phyloP scores from a whole-genome alignment of 108 stramenopile genomes.

The Mediolabrus comicus region DNA sequence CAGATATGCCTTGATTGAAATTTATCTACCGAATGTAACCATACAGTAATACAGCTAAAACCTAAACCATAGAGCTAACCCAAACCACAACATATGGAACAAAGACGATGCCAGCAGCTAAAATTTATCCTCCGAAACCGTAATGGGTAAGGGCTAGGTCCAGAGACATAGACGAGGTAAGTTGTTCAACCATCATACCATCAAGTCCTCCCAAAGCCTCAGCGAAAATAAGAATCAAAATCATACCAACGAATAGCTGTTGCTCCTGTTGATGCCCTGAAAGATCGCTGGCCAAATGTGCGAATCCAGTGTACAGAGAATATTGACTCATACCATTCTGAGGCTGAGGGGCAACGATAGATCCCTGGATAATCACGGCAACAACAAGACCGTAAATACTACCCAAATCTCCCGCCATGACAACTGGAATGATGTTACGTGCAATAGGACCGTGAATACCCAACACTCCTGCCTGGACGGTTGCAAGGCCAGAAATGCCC shows the following conservation, averaged over 20 bases:
- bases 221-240: constrained; percentile 88
- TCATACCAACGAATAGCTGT: constrained; percentile 77
- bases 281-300: constrained; percentile 74
- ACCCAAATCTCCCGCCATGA: constrained; percentile 53
- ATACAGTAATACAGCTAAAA: no score
- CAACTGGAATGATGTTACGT: constrained; percentile 69
- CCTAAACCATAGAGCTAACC: constrained; percentile 73
- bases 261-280: constrained; percentile 62
- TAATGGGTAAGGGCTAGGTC: no score
- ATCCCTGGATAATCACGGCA: constrained; percentile 71
- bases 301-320: constrained; percentile 65
- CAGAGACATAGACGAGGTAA: no score
- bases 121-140: no score
- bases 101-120: no score
- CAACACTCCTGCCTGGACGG: constrained; percentile 51
- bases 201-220: constrained; percentile 87
- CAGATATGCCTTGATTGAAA: no score
- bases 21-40: no score
- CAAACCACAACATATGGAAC: background rate
- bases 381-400: constrained; percentile 87
- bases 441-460: constrained; percentile 84
- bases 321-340: constrained; percentile 44
- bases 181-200: constrained; percentile 61
- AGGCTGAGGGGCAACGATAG: constrained; percentile 49
- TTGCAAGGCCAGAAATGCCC: constrained; percentile 67